Base-by-base conservation (phyloP, 1,139 yeast genomes). In the Pichia sp. region DNA sequence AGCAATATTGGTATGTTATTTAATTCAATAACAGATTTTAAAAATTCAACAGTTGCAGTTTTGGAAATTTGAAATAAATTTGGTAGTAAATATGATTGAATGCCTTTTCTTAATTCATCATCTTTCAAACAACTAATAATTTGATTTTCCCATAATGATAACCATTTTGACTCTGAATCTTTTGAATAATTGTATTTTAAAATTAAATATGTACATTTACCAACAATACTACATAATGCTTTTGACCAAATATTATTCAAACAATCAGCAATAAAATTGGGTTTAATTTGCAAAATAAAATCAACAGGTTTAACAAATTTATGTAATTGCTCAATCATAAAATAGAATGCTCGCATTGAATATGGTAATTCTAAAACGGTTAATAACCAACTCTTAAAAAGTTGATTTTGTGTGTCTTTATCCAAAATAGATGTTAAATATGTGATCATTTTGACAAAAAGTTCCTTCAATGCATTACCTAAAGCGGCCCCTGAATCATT, bases 401-500 rank as follows among this genome's bases (percentile, higher is more conserved):
- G 54, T 19, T 58, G 27, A 46, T 56, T 51, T 42, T 51, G 50
- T 3, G 49, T 39, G n/a, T 60, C 62, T 3, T 25, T 11, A 11
- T 46, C 44, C 18, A 51, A 14, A 50, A 47, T 28, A 3, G 56
- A 42, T 22, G 64, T 67, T 11, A 68, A 50, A 30, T 81, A 67
- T 0, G 65, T 57, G 7, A 84, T 66, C 46, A 83, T 62, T 58
- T 84, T 85, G 5, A 67, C 58, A 49, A 87, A 75, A 42, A 88
- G 64, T 42, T 81, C 86, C 52, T 74, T 76, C 49, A 87, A 67
- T 0, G 95, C 84, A 59, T 84, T 86, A 8, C 84, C 81, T 38
- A 87, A 68, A 0, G 95, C 83, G 1, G 87, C 81, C 6, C 86
- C 83, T 1, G 88, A 79, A 50, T 82, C 87, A 50, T 81, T 81